Evolutionary conservation across 768 basidiomycete genomes (phyloP), one percentile per base, ranked within the genome.

Genomic region (Rhodocollybia butyracea): DNA sequence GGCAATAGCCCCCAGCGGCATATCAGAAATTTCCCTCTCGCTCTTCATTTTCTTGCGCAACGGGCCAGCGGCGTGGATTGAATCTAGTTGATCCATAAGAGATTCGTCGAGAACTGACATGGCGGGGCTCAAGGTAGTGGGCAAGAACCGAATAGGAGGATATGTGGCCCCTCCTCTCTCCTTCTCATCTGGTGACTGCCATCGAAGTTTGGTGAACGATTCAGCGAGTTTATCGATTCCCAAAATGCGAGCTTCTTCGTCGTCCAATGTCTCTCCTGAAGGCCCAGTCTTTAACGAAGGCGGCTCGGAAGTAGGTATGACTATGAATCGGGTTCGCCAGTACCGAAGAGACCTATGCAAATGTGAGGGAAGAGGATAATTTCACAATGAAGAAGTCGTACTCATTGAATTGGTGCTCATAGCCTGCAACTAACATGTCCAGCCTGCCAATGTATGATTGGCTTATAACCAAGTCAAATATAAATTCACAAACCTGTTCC

Each of bases 161-260:
- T 73, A 71, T 29, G 73, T 76, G 47, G 74, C 70, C 3, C 64
- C 72, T 5, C 64, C 65, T 66, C 76, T 79, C 34, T 86, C 85
- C 6, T 76, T 79, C 32, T 86, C 85, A 6, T 84, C 85, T 0
- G 82, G 76, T 2, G 81, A 66, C 45, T 84, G 79, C 92, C 94
- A 95, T 3, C 92, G 84, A 46, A 90, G 78, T 65, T 86, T 89
- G 30, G 86, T 85, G 67, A 98, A 92, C 42, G 89, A 80, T 59
- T 96, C 94, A 3, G 91, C 88, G 0, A 99, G 84, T 63, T 91
- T 92, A 64, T 94, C 91, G 42, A 95, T 94, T 0, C 97, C 97
- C 38, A 91, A 73, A 22, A 97, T 78, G 15, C 91, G 86, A 15
- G 88, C 85, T 68, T 96, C 94, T 68, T 94, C 91, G 29, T 93